Evolutionary conservation across 2,329 filamentous ascomycete genomes (phyloP), one percentile per base, ranked within the genome.

Genomic region (Exophiala alcalophila): DNA sequence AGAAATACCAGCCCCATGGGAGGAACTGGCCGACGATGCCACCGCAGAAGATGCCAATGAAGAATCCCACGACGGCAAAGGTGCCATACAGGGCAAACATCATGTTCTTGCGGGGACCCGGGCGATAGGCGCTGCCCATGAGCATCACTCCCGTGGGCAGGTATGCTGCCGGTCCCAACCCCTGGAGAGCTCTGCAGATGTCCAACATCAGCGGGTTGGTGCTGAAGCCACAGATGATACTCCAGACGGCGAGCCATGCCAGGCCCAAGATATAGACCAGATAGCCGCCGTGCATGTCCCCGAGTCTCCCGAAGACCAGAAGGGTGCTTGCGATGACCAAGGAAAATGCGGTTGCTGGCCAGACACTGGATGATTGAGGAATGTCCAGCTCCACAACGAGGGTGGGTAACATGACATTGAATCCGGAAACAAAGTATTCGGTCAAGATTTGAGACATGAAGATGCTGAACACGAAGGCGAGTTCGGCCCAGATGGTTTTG

Each of bases 391-490:
- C 72, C 8, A 63, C 59, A 8, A 78, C 69, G 3, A 92, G 62
- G 0, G 77, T 78, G 1, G 86, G 86, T 0, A 90, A 64, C 18
- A 91, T 65, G 46, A 81, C 67, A 44, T 73, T 78, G 57, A 90
- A 92, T 21, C 87, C 87, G 32, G 81, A 84, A 36, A 91, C 76
- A 59, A 83, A 84, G 63, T 83, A 90, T 65, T 90, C 85, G 30
- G 76, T 71, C 55, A 83, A 70, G 48, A 83, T 74, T 65, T 83
- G 81, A 31, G 78, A 81, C 49, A 77, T 73, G 9, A 81, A 64
- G 14, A 84, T 68, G 0, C 77, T 77, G 53, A 78, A 75, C 57
- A 80, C 74, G 57, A 85, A 86, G 15, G 73, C 72, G 4, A 78
- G 48, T 56, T 86, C 83, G n/a, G 73, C 62, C 63, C 71, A 70